Conservation (phyloP, 1,284 basidiomycete species). For the Coniferiporia sulphurascens region DNA sequence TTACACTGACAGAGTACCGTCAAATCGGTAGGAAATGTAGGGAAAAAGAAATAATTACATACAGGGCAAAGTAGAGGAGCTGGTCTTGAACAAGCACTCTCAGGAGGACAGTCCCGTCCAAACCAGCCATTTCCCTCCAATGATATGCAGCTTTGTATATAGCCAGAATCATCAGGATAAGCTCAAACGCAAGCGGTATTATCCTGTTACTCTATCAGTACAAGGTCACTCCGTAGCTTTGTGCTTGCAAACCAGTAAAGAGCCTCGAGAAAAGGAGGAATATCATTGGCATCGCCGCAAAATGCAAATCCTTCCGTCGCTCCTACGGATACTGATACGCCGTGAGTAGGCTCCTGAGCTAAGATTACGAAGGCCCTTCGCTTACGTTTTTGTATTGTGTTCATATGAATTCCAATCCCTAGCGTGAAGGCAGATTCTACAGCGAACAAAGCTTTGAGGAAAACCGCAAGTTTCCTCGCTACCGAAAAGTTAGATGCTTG, state of each 20-base stretch:
- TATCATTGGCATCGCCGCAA: not conserved
- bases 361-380: no score
- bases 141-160: not conserved
- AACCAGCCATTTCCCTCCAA: not conserved
- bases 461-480: no score
- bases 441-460: no score
- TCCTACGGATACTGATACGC: no score
- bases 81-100: not conserved
- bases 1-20: not conserved
- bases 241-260: conserved; percentile 1
- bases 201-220: no score
- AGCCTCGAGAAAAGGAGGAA: not conserved
- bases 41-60: not conserved
- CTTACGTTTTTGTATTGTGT: no score
- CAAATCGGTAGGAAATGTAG: not conserved
- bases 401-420: no score
- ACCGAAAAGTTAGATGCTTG: no score
- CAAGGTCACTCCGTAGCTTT: no score
- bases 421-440: no score
- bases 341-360: no score
- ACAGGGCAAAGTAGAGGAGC: conserved; percentile 3
- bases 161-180: not conserved
- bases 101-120: not conserved
- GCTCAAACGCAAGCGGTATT: not conserved
- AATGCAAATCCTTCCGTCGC: not conserved